Conservation (phyloP, 2,329 filamentous ascomycete species). For the Exophiala sp. region DNA sequence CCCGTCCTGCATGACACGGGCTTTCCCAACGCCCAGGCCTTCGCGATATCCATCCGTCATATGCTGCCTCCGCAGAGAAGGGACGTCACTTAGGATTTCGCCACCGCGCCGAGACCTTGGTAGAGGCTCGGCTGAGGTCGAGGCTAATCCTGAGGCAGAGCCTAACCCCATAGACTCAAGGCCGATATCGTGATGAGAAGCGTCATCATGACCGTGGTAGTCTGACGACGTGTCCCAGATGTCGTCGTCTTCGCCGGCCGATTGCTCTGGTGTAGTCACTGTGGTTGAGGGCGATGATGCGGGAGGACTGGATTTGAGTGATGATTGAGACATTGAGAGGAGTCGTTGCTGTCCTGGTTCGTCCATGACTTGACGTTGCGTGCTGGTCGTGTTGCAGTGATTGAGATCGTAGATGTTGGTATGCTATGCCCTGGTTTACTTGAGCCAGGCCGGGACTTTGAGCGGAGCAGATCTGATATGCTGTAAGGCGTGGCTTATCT, state of each 20-base stretch:
- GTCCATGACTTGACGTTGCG: background rate
- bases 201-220: slow-evolving; percentile 2
- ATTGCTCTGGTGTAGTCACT: slow-evolving; percentile 22
- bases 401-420: too few species aligned
- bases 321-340: slow-evolving; percentile 1
- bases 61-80: slow-evolving; percentile 67
- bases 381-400: background rate
- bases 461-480: too few species aligned
- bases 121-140: background rate
- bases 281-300: slow-evolving; percentile 14
- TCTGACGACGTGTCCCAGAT: slow-evolving; percentile 27
- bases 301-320: slow-evolving; percentile 1
- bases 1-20: slow-evolving; percentile 68
- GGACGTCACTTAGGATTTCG: slow-evolving; percentile 58
- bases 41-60: slow-evolving; percentile 85
- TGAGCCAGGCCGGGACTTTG: too few species aligned
- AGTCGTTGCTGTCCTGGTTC: background rate
- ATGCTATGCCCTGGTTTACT: too few species aligned
- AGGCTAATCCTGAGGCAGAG: background rate
- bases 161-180: background rate
- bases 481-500: too few species aligned
- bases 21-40: slow-evolving; percentile 71
- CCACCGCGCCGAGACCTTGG: background rate
- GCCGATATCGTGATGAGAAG: background rate
- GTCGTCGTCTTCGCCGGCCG: slow-evolving; percentile 19